Percentiles rank a stretch among this genome's conserved stretches.
Evolutionary conservation across 768 basidiomycete species (phyloP).

Genomic region (Hydnum rufescens): DNA sequence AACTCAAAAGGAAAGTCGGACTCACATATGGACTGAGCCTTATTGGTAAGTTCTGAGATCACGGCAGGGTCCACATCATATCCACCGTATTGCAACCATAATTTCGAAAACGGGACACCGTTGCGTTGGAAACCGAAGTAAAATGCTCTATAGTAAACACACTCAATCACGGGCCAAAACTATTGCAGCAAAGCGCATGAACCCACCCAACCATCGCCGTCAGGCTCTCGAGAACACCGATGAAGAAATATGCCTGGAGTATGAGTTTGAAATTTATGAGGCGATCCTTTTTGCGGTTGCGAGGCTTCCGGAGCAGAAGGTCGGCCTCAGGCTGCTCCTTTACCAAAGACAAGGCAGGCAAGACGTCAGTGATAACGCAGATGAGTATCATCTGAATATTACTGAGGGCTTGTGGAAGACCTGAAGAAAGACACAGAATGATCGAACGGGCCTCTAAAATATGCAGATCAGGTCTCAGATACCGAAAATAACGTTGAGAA

Average conservation of each 20-base stretch:
- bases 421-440: background rate
- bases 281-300: slow-evolving; percentile 19
- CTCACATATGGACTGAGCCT: no score
- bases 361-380: slow-evolving; percentile 37
- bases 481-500: background rate
- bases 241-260: slow-evolving; percentile 19
- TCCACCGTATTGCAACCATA: no score
- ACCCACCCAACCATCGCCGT: slow-evolving; percentile 30
- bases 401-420: no score
- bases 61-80: no score
- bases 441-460: no score
- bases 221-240: slow-evolving; percentile 25
- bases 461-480: background rate
- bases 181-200: slow-evolving; percentile 9
- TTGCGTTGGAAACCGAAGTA: no score
- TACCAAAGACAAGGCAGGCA: slow-evolving; percentile 33
- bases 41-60: no score
- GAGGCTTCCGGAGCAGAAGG: slow-evolving; percentile 17
- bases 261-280: slow-evolving; percentile 19
- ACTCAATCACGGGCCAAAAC: background rate
- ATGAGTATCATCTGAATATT: slow-evolving; percentile 25
- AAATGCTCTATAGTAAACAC: no score
- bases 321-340: slow-evolving; percentile 43
- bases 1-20: no score
- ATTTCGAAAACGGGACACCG: no score